Percentiles rank a stretch among this genome's conserved stretches.
Evolutionary conservation across 495 filamentous ascomycete genomes (phyloP).

Genomic region (Stereocaulon alpinum): DNA sequence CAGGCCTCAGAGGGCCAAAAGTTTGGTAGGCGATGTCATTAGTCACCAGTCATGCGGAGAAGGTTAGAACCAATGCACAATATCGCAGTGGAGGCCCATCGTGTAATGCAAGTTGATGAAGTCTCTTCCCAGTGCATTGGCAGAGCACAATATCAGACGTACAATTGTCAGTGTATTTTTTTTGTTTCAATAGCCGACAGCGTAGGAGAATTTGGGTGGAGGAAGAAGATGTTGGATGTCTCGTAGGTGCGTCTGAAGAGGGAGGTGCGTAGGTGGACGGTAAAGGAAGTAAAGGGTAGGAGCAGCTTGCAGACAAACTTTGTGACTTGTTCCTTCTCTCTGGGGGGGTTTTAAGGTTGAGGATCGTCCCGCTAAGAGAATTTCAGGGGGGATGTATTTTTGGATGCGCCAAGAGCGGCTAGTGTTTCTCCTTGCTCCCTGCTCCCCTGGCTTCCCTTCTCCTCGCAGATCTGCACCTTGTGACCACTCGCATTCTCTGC

Average conservation of each 20-base stretch:
- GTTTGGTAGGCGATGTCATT: not conserved
- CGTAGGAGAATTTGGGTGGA: too few species aligned
- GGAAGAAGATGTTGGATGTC: not conserved
- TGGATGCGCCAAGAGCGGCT: not conserved
- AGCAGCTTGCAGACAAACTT: not conserved
- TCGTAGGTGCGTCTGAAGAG: not conserved
- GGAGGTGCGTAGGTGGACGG: not conserved
- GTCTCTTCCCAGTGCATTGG: not conserved
- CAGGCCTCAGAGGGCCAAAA: not conserved
- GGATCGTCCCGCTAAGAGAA: slow-evolving; percentile 2
- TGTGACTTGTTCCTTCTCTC: not conserved
- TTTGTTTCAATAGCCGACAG: too few species aligned
- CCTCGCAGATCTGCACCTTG: not conserved
- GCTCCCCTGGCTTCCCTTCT: not conserved
- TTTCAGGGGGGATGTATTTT: not conserved
- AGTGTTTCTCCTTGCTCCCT: slow-evolving; percentile 6
- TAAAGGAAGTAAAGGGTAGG: not conserved
- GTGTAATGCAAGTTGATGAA: not conserved
- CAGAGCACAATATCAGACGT: not conserved
- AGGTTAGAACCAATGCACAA: not conserved
- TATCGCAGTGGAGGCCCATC: not conserved
- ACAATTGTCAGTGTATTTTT: too few species aligned
- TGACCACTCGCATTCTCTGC: slow-evolving; percentile 1
- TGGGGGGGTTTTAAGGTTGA: slow-evolving; percentile 2
- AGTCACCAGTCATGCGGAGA: not conserved